phyloP scores from a whole-genome alignment of 2,329 filamentous ascomycete genomes.

The Colletotrichum lini region DNA sequence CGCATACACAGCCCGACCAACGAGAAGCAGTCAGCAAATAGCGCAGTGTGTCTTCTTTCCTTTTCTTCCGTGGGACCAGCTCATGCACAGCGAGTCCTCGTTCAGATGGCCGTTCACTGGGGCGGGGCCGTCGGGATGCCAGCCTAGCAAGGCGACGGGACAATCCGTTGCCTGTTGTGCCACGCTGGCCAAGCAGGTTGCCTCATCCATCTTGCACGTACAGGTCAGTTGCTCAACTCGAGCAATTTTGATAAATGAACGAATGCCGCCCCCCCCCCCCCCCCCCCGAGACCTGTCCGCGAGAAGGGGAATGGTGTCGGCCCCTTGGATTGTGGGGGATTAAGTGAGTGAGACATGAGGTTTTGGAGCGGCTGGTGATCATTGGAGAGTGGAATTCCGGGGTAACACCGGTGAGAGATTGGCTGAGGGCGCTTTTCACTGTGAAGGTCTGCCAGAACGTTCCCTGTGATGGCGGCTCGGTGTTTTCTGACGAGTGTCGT shows the following conservation, averaged over 20 bases:
- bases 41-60: neutral
- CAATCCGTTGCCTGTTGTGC: neutral
- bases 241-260: neutral
- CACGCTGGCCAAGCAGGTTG: neutral
- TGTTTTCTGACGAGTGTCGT: no score
- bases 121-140: neutral
- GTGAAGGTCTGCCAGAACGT: no score
- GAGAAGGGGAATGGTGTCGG: neutral
- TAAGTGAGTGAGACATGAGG: conserved; percentile 5
- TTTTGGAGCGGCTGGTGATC: neutral
- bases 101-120: conserved; percentile 19
- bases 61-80: neutral
- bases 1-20: neutral
- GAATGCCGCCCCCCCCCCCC: conserved; percentile 7
- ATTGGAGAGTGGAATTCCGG: neutral
- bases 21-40: neutral
- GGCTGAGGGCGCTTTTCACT: neutral
- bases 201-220: neutral
- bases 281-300: neutral
- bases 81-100: neutral
- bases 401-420: neutral
- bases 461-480: no score
- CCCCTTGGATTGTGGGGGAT: conserved; percentile 11
- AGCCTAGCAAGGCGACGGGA: neutral
- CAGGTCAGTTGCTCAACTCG: neutral